Percentiles rank a stretch among this genome's conserved stretches.
Conservation (phyloP, 371 early-diverging fungal genomes). For the Haplosporangium sp. region DNA sequence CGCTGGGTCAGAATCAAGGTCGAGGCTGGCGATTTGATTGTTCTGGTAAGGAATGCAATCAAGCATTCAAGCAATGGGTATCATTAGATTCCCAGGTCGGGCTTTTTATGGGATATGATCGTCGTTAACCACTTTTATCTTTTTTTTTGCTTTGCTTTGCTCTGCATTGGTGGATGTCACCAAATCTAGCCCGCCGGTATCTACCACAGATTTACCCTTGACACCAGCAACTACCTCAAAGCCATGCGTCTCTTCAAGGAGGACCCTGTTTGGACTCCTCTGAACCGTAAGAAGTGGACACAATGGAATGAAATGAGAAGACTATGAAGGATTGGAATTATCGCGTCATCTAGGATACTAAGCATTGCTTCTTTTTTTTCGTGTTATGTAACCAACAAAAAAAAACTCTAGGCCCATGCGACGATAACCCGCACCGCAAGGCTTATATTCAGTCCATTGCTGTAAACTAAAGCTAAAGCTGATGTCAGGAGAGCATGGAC, state of each 20-base stretch:
- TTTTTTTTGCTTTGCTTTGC: constrained; percentile 16
- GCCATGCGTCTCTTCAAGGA: constrained; percentile 96
- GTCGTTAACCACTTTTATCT: neutral
- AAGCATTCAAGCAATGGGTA: no score
- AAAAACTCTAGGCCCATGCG: constrained; percentile 46
- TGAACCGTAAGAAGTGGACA: constrained; percentile 75
- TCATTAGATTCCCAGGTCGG: neutral
- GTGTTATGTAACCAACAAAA: neutral
- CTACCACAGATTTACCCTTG: constrained; percentile 95
- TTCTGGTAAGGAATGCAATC: constrained; percentile 68
- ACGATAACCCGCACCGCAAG: constrained; percentile 56
- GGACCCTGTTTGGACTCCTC: constrained; percentile 93
- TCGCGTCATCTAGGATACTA: neutral
- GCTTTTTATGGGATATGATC: neutral
- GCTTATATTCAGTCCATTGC: constrained; percentile 48
- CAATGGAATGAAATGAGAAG: no score
- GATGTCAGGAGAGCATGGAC: no score
- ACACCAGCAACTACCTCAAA: constrained; percentile 85
- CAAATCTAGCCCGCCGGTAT: constrained; percentile 87
- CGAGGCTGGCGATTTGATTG: constrained; percentile 84
- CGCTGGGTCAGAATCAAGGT: constrained; percentile 91
- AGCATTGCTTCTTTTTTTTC: neutral
- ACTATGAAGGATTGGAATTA: neutral
- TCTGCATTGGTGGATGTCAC: neutral
- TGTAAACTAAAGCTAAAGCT: constrained; percentile 22